Base-by-base conservation (phyloP, 2,329 filamentous ascomycete genomes). In the Incumbomyces delicatus region DNA sequence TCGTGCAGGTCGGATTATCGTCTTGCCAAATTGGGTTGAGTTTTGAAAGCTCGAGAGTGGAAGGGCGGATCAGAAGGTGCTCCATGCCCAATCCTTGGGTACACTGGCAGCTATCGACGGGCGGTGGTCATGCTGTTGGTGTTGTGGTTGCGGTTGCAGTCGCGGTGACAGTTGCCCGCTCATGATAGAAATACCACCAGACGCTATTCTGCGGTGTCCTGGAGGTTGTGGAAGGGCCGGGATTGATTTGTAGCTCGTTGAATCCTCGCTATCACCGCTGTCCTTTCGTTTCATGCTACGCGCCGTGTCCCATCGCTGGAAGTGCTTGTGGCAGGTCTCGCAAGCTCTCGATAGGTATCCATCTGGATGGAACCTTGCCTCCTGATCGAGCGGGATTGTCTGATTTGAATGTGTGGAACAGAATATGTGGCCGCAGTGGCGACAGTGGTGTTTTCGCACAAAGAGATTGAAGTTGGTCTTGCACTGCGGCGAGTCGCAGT, bases 371-470 rank as follows among this genome's bases (percentile, higher is more conserved):
- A 80, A 81, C 47, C 74, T 73, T 13, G 79, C 79, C 48, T 78
- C 68, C 62, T 82, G 79, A 57, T 82, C 77, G 13, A 83, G 74
- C 6, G 75, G 76, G 10, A 82, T 75, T 41, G 66, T 63, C 57
- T 74, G 68, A 38, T 70, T 66, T 41, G 74, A 75, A 64, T 83
- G 78, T 30, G 72, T 67, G 50, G 72, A 71, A 64, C 79, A 83
- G 60, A 81, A 81, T 57, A 83, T 74, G 56, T 80, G 74, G 36
- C 79, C 79, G 55, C 79, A 83, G 56, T 80, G 78, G 48, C 79
- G 75, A 63, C 79, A 83, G 63, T 83, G 79, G 58, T 83, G 79
- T 48, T 78, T 77, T 42, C 79, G 77, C 42, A 75, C 69, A 63
- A 79, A 78, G 58, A 81, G 69, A 37, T 74, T 72, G 59, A 83